Conservation (phyloP, 73 alveolate genomes). For the Blepharisma japonicum region DNA sequence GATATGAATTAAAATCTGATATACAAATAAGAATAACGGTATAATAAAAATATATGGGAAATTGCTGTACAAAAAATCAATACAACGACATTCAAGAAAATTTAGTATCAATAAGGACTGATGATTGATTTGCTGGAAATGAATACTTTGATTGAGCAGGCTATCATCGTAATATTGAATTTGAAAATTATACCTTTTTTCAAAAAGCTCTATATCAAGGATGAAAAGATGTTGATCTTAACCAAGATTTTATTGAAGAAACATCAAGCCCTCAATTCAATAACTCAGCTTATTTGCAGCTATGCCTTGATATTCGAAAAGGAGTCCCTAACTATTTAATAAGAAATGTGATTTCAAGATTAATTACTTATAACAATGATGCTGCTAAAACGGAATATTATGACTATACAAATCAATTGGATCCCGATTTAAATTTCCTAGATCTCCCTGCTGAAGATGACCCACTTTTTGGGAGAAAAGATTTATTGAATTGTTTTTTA, state of each 20-base stretch:
- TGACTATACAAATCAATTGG: neutral
- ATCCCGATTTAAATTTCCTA: neutral
- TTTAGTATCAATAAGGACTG: neutral
- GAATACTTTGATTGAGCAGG: neutral
- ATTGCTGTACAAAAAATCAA: too few relatives aligned
- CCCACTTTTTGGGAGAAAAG: slow-evolving; percentile 3
- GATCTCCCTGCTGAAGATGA: neutral
- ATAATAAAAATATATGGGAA: too few relatives aligned
- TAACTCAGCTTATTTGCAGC: too few relatives aligned
- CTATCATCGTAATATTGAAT: neutral
- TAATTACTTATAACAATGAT: neutral
- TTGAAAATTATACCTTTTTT: neutral
- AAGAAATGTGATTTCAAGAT: neutral
- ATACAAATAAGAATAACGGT: too few relatives aligned
- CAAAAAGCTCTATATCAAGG: neutral
- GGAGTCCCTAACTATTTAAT: neutral
- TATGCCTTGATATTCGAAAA: too few relatives aligned
- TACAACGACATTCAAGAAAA: too few relatives aligned
- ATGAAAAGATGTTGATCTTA: neutral
- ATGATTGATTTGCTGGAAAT: neutral
- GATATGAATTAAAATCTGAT: too few relatives aligned
- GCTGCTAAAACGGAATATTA: neutral
- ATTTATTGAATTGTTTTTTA: neutral
- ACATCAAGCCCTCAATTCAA: too few relatives aligned
- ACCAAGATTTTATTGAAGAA: neutral